Percentiles rank a stretch among this genome's conserved stretches.
Evolutionary conservation across 106 monocot genomes (phyloP).

Genomic region (Acorus gramineus): DNA sequence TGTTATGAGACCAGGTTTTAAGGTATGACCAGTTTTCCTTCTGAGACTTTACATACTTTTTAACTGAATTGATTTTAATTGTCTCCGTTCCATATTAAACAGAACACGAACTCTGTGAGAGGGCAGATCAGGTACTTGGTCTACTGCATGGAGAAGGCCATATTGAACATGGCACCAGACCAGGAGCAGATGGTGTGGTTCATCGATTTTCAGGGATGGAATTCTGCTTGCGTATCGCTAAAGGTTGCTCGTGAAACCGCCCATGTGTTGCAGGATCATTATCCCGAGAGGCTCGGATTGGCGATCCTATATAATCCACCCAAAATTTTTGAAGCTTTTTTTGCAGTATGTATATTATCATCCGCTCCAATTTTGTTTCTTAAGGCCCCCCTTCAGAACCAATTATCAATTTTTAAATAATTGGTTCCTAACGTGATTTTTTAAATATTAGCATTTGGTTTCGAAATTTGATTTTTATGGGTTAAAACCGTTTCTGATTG

Average conservation of each 20-base stretch:
- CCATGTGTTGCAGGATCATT: slow-evolving; percentile 48
- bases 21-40: slow-evolving; percentile 7
- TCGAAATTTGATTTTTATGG: too few species aligned
- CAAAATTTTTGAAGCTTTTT: slow-evolving; percentile 69
- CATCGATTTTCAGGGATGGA: slow-evolving; percentile 53
- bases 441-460: too few species aligned
- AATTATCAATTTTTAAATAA: too few species aligned
- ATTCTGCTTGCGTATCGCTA: slow-evolving; percentile 34
- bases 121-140: slow-evolving; percentile 52
- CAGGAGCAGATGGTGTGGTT: slow-evolving; percentile 61
- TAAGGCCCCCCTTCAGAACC: too few species aligned
- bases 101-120: slow-evolving; percentile 45
- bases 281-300: slow-evolving; percentile 48
- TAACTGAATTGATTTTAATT: not conserved
- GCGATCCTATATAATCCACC: slow-evolving; percentile 65
- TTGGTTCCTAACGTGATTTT: too few species aligned
- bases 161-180: slow-evolving; percentile 31
- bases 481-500: too few species aligned
- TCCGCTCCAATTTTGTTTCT: not conserved
- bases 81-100: not conserved
- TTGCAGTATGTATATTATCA: slow-evolving; percentile 28
- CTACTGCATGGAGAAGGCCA: slow-evolving; percentile 55
- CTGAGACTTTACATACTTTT: too few species aligned
- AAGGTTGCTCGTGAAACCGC: slow-evolving; percentile 50
- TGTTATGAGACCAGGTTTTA: slow-evolving; percentile 40